Conservation (phyloP, 2,329 filamentous ascomycete species). For the Neopestalotiopsis rosae region DNA sequence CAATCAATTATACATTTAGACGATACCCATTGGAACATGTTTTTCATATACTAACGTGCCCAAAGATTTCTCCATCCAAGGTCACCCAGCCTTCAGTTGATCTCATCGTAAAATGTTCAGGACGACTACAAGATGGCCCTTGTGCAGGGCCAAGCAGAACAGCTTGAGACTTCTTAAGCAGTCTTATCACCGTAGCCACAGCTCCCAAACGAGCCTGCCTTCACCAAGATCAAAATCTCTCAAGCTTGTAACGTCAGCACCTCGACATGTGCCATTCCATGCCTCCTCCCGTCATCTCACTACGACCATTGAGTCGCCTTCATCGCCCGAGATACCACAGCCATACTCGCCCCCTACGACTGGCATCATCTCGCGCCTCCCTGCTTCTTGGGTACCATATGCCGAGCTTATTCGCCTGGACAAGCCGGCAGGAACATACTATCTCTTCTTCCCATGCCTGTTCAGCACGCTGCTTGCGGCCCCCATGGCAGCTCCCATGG, state of each 20-base stretch:
- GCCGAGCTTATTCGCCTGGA: slow-evolving; percentile 82
- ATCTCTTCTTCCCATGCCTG: slow-evolving; percentile 84
- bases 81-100: not conserved
- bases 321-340: slow-evolving; percentile 28
- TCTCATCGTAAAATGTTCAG: not conserved
- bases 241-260: not conserved
- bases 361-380: slow-evolving; percentile 73
- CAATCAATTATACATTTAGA: not conserved
- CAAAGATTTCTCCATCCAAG: not conserved
- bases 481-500: slow-evolving; percentile 67
- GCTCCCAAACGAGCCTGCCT: not conserved
- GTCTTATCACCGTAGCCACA: not conserved
- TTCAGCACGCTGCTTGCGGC: slow-evolving; percentile 85
- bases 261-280: slow-evolving; percentile 20
- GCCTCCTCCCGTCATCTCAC: slow-evolving; percentile 15
- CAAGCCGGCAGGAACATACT: slow-evolving; percentile 82
- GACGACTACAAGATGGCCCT: slow-evolving; percentile 3
- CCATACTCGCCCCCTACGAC: slow-evolving; percentile 73
- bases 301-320: slow-evolving; percentile 26
- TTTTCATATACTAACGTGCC: not conserved
- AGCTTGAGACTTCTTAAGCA: not conserved
- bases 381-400: slow-evolving; percentile 75
- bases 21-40: not conserved
- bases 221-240: not conserved
- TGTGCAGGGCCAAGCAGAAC: slow-evolving; percentile 8